Evolutionary conservation across 1,284 basidiomycete species (phyloP), one percentile per base, ranked within the genome.

Genomic region (Puccinia polysora): DNA sequence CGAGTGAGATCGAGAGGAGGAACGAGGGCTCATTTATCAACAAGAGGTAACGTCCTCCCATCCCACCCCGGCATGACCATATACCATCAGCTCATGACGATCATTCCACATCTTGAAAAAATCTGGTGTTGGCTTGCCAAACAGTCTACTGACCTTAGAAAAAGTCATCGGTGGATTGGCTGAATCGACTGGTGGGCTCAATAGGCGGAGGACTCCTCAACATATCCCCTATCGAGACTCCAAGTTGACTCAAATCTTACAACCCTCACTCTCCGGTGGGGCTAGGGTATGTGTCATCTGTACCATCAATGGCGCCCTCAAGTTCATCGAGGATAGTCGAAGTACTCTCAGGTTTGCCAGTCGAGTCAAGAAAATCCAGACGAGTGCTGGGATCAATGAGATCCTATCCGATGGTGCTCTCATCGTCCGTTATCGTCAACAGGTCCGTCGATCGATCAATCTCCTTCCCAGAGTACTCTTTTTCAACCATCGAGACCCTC

Each of bases 331-430:
- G 2, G 92, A 95, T 81, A 88, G 86, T 2, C 87, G 87, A 58
- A 91, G 87, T 74, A 96, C 91, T 0, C 82, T 95, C 18, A 84
- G 88, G 59, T 97, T 98, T 79, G 95, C 95, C 0, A 87, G 88
- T 76, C 82, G 91, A 40, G 88, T 93, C 78, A 93, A 93, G 83
- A 87, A 86, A 76, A 83, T 84, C 20, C 79, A 89, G 80, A 82
- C 97, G 40, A 86, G 89, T 74, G 95, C 95, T 0, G 86, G 89
- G 81, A 90, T 90, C 84, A 94, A 92, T 80, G 93, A 97, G 81
- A 84, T 97, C 23, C 86, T 93, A 6, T 91, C 95, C 77, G 92
- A 91, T 0, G 91, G 93, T 75, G 92, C 92, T 0, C 84, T 97
- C 32, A 89, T 97, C 74, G 80, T 81, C 81, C 85, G 91, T 73